These are phyloP conservation scores for Ephemerocybe angulata DNA, from an alignment of 768 basidiomycete species.

Conservation along the genomic window DNA sequence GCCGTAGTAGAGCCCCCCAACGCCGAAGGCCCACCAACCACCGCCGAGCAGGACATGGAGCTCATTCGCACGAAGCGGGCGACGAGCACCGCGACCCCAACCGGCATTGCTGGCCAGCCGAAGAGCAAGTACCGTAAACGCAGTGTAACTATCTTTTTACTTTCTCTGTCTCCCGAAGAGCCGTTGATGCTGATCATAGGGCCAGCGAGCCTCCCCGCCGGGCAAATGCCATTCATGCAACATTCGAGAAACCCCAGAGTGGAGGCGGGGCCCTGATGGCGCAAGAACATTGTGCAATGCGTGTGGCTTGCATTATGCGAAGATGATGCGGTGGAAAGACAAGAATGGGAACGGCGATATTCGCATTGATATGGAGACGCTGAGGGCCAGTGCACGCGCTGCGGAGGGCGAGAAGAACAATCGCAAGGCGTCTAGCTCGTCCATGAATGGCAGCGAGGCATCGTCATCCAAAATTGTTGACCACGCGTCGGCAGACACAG, in stretches of 20 bases:
- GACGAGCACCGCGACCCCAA: constrained; percentile 57
- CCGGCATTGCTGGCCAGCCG: constrained; percentile 44
- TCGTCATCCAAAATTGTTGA: no score
- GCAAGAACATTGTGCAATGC: constrained; percentile 83
- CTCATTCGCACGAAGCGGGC: constrained; percentile 78
- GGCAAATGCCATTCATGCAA: constrained; percentile 88
- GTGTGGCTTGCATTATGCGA: constrained; percentile 83
- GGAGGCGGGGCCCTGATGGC: constrained; percentile 81
- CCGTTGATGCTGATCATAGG: constrained; percentile 22
- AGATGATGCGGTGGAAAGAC: constrained; percentile 75
- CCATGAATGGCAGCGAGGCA: not conserved
- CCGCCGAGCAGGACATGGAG: constrained; percentile 83
- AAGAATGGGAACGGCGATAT: constrained; percentile 64
- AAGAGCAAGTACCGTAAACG: constrained; percentile 84
- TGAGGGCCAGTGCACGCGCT: constrained; percentile 69
- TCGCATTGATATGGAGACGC: constrained; percentile 72
- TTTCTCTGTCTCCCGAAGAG: constrained; percentile 6
- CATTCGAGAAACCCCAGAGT: constrained; percentile 85
- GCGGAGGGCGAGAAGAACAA: constrained; percentile 41
- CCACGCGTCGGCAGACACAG: no score
- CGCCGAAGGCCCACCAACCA: no score
- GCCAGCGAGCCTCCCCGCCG: constrained; percentile 77
- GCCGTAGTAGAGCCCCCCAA: no score
- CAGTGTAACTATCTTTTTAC: constrained; percentile 56
- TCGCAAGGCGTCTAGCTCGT: constrained; percentile 14